Evolutionary conservation across 1,139 yeast species (phyloP), one percentile per base, ranked within the genome.

Genomic region (Zygosaccharomyces pseudobailii): DNA sequence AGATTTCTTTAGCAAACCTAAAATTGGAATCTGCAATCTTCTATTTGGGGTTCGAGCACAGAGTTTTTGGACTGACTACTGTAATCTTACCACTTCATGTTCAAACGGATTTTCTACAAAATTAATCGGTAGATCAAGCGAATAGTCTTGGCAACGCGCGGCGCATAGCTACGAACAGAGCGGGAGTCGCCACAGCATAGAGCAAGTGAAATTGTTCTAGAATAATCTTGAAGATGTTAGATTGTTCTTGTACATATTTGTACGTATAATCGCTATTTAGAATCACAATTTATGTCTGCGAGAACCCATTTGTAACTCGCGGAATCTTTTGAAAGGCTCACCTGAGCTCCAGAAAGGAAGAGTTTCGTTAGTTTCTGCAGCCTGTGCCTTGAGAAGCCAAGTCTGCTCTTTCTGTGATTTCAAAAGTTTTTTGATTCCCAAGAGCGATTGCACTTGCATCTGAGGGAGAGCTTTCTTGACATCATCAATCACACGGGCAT

Each of bases 321-420:
- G 68, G 63, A 87, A 87, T 45, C 88, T 75, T 39, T 68, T 63
- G 65, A 85, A 94, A 5, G 96, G 96, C 53, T 77, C 74, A 41
- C 92, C 90, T 50, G 75, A 71, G 36, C 83, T 69, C 84, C 94
- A 87, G 60, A 80, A 79, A 46, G 76, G 74, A 53, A 86, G 74
- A 3, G 95, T 95, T 46, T 72, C 70, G 55, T 81, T 71, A 27
- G 80, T 80, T 40, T 81, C 82, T 66, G 84, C 90, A 51, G 75
- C 73, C 57, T 79, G 82, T 35, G 85, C 80, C 43, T 30, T 82
- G 69, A 58, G 76, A 78, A 49, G 83, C 80, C 46, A 72, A 61
- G 56, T 70, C 69, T 73, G 74, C 55, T 75, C 70, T 55, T 79
- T 72, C 36, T 71, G 69, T 38, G 71, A 68, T 45, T 65, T 69